Percentiles rank a stretch among this genome's conserved stretches.
phyloP scores from a whole-genome alignment of 352 stramenopile species.

The Pythium grandisporangium region DNA sequence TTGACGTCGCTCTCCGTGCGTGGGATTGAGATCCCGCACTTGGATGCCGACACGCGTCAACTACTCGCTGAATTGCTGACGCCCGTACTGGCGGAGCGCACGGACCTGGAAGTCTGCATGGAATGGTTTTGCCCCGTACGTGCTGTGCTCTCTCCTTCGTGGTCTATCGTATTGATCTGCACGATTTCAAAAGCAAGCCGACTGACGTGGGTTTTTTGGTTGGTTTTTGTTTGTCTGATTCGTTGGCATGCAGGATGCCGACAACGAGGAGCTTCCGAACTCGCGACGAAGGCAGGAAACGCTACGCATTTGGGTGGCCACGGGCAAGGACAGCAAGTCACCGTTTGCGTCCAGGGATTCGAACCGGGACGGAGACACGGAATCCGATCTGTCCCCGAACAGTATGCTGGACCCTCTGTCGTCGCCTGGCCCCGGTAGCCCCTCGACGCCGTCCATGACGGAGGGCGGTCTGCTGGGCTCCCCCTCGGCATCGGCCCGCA shows the following conservation, averaged over 20 bases:
- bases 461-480: slow-evolving; percentile 17
- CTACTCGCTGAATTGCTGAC: slow-evolving; percentile 71
- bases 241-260: slow-evolving; percentile 27
- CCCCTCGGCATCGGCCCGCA: slow-evolving; percentile 35
- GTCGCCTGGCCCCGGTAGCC: slow-evolving; percentile 47
- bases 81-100: slow-evolving; percentile 72
- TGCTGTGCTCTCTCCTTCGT: neutral
- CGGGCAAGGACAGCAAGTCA: slow-evolving; percentile 81
- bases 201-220: neutral
- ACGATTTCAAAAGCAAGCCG: neutral
- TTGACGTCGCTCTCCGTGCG: slow-evolving; percentile 62
- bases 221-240: too few species aligned
- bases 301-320: slow-evolving; percentile 82
- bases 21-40: slow-evolving; percentile 78
- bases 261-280: slow-evolving; percentile 47
- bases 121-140: slow-evolving; percentile 80
- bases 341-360: slow-evolving; percentile 44
- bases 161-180: neutral
- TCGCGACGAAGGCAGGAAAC: slow-evolving; percentile 62
- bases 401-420: slow-evolving; percentile 26
- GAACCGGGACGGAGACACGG: slow-evolving; percentile 47
- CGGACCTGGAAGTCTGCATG: slow-evolving; percentile 81
- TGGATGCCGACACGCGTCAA: slow-evolving; percentile 58
- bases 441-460: slow-evolving; percentile 16
- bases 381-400: slow-evolving; percentile 46